Conservation (phyloP, 352 stramenopile species). For the Phytophthora brassicae region DNA sequence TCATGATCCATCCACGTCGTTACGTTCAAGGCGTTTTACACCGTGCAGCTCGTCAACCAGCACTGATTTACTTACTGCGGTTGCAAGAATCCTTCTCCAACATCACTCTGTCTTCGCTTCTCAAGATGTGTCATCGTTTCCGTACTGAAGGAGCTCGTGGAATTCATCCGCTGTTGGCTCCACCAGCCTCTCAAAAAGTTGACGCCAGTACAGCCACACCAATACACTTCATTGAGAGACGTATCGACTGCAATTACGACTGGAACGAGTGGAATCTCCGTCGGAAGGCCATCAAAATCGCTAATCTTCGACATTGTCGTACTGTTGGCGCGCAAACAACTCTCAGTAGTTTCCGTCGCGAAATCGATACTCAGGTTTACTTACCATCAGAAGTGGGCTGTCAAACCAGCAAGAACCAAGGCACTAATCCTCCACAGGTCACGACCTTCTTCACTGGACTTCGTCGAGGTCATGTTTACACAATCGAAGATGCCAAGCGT, state of each 20-base stretch:
- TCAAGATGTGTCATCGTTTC: conserved; percentile 62
- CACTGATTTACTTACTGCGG: conserved; percentile 92
- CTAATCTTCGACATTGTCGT: conserved; percentile 90
- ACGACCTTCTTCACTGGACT: conserved; percentile 82
- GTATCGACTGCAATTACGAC: conserved; percentile 91
- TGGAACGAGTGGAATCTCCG: conserved; percentile 96
- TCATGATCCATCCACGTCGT: conserved; percentile 84
- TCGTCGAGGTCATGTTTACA: conserved; percentile 41
- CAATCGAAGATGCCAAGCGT: conserved; percentile 36
- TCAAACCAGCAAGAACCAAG: conserved; percentile 81
- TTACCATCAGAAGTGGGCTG: conserved; percentile 54
- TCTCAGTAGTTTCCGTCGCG: conserved; percentile 86
- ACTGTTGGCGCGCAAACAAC: conserved; percentile 90
- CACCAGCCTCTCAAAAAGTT: conserved; percentile 58
- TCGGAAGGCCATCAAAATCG: conserved; percentile 87
- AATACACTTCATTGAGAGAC: conserved; percentile 91
- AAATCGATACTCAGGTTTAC: conserved; percentile 90
- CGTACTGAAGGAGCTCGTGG: conserved; percentile 33
- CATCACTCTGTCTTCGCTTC: conserved; percentile 66
- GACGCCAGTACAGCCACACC: conserved; percentile 91
- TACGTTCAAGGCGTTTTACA: conserved; percentile 80
- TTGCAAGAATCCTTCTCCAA: conserved; percentile 87
- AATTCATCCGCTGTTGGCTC: conserved; percentile 65
- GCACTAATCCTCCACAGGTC: conserved; percentile 83
- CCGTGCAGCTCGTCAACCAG: conserved; percentile 70